Conservation (phyloP, 805 yeast species). For the Candida nanaspora region DNA sequence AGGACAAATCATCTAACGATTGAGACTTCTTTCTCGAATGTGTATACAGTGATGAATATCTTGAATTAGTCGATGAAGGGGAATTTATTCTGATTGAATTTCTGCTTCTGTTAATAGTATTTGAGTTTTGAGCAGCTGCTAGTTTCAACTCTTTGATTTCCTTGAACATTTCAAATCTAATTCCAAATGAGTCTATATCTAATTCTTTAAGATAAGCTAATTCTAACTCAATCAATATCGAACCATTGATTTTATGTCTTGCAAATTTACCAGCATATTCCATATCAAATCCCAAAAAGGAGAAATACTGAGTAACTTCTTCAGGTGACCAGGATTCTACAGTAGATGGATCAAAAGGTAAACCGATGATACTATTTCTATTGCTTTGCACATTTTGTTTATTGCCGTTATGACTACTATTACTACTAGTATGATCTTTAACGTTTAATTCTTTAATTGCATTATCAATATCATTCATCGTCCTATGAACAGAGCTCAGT, state of each 20-base stretch:
- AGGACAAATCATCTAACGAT: slow-evolving; percentile 37
- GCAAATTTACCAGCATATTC: slow-evolving; percentile 74
- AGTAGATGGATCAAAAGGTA: slow-evolving; percentile 35
- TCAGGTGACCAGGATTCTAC: slow-evolving; percentile 74
- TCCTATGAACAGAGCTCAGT: slow-evolving; percentile 38
- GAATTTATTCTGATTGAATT: slow-evolving; percentile 1
- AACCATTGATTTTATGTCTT: slow-evolving; percentile 84
- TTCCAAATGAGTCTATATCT: slow-evolving; percentile 89
- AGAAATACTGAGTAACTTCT: slow-evolving; percentile 76
- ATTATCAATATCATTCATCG: slow-evolving; percentile 66
- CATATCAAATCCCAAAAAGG: slow-evolving; percentile 63
- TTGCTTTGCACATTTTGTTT: not conserved
- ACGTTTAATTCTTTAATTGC: slow-evolving; percentile 57
- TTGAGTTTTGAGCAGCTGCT: slow-evolving; percentile 9
- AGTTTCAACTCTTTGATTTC: slow-evolving; percentile 68
- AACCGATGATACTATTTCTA: not conserved
- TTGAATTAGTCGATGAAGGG: not conserved
- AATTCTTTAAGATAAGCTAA: slow-evolving; percentile 82
- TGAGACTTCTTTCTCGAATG: slow-evolving; percentile 45
- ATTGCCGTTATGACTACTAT: not conserved
- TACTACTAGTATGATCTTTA: slow-evolving; percentile 1
- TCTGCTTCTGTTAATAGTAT: not conserved
- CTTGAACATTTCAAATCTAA: slow-evolving; percentile 85
- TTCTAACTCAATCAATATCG: slow-evolving; percentile 78
- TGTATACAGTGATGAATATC: slow-evolving; percentile 5